A percentile compares a stretch with the other conserved stretches of the same genome.
Evolutionary conservation across 352 stramenopile species (phyloP).

Genomic region (Aphanomyces invadans): DNA sequence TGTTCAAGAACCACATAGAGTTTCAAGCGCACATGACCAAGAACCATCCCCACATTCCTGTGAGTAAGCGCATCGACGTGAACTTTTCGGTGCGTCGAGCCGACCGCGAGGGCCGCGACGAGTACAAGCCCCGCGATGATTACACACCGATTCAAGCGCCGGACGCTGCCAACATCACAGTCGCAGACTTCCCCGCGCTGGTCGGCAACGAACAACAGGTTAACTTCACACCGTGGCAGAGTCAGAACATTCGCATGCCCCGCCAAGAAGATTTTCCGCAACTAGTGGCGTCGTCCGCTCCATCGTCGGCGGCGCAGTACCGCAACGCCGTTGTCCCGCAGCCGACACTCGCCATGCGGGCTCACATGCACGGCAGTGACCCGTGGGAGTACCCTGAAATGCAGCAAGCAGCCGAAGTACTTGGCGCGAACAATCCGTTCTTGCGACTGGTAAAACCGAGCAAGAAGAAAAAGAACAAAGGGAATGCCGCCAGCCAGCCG

Average conservation of each 20-base stretch:
- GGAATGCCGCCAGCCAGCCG: slow-evolving; percentile 25
- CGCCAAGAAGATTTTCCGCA: slow-evolving; percentile 63
- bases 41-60: slow-evolving; percentile 81
- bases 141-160: slow-evolving; percentile 22
- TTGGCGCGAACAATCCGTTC: slow-evolving; percentile 75
- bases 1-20: slow-evolving; percentile 84
- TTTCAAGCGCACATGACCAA: slow-evolving; percentile 71
- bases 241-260: slow-evolving; percentile 40
- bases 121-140: slow-evolving; percentile 12
- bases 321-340: slow-evolving; percentile 60
- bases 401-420: slow-evolving; percentile 46
- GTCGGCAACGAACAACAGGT: slow-evolving; percentile 28
- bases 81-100: slow-evolving; percentile 72
- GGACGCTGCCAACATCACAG: slow-evolving; percentile 59
- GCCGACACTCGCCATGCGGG: slow-evolving; percentile 59
- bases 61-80: slow-evolving; percentile 79
- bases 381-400: slow-evolving; percentile 69
- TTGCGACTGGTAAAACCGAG: slow-evolving; percentile 69
- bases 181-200: slow-evolving; percentile 79
- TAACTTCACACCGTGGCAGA: slow-evolving; percentile 60
- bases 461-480: slow-evolving; percentile 63
- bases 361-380: slow-evolving; percentile 56
- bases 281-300: slow-evolving; percentile 30
- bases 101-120: slow-evolving; percentile 31
- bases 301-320: slow-evolving; percentile 32